Base-by-base conservation (phyloP, 345 rosid genomes). In the Bruguiera gymnorhiza region DNA sequence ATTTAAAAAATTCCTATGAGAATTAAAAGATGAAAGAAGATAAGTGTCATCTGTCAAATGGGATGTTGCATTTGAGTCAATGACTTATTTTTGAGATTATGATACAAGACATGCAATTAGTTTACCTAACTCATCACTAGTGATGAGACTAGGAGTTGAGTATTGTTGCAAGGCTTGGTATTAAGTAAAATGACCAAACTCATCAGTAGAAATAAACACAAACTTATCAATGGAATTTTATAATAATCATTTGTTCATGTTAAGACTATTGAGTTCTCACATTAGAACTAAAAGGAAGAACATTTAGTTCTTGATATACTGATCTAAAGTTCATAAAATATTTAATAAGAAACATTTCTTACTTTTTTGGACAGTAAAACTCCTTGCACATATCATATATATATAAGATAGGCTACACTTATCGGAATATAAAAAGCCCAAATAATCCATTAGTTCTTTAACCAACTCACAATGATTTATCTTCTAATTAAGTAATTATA, bases 341-440 rank as follows among this genome's bases (percentile, higher is more conserved):
- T 32, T 32, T 32, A 32, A 1, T 32, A 32, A 32, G 0, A 32
- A 6, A 32, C 36, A 5, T 32, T 32, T 32, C 36, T 32, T 29
- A 8, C 24, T 39, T 39, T 0, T 63, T 19, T 26, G 2, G 9
- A 18, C 5, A 11, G 23, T 63, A 21, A 39, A 63, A 63, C 19
- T 11, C 67, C 21, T 39, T 63, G 4, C 53, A 63, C n/a, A 37
- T 52, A n/a, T 63, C 67, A 63, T 21, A 63, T 34, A 63, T 34
- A 39, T 63, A 63, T 29, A 7, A 39, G 32, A 63, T n/a, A 63
- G 16, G n/a, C 43, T 39, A 20, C 31, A 31, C 39, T 39, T 63
- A 6, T 31, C 4, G 3, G 0, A 43, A 64, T 39, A 63, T 19
- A 64, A 43, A 64, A 64, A 37, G 8, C 20, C 34, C 2, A 64